phyloP scores from a whole-genome alignment of 208 protist species.

The Trichomonas tenax region DNA sequence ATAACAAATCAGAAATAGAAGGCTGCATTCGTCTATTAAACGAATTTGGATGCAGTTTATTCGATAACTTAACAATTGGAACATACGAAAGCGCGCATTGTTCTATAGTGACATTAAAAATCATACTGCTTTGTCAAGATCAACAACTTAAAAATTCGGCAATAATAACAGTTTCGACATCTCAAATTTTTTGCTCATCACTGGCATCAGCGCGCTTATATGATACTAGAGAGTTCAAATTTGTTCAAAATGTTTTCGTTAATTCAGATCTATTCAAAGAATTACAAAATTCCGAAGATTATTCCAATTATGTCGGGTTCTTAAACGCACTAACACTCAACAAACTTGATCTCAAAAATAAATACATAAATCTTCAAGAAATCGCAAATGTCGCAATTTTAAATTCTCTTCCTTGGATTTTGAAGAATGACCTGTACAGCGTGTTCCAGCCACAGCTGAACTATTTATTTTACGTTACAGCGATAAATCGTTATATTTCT shows the following conservation, averaged over 20 bases:
- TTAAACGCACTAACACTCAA: not conserved
- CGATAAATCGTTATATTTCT: not conserved
- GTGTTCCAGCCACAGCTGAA: not conserved
- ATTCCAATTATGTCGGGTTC: not conserved
- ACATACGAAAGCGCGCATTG: not conserved
- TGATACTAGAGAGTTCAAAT: not conserved
- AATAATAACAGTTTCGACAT: not conserved
- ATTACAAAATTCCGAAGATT: not conserved
- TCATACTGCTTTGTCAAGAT: not conserved
- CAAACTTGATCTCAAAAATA: not conserved
- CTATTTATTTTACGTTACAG: not conserved
- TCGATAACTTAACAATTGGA: not conserved
- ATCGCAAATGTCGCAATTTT: not conserved
- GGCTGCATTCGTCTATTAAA: not conserved
- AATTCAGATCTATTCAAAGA: not conserved
- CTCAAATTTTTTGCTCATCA: not conserved
- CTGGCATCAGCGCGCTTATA: not conserved
- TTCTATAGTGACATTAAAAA: not conserved
- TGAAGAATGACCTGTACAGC: not conserved
- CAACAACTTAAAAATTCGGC: not conserved
- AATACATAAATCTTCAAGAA: not conserved
- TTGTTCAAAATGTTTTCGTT: not conserved
- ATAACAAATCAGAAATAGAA: not conserved
- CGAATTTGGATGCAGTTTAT: not conserved
- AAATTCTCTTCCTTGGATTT: not conserved